Base-by-base conservation (phyloP, 2,329 filamentous ascomycete genomes). In the Hymenoscyphus fructigenus region DNA sequence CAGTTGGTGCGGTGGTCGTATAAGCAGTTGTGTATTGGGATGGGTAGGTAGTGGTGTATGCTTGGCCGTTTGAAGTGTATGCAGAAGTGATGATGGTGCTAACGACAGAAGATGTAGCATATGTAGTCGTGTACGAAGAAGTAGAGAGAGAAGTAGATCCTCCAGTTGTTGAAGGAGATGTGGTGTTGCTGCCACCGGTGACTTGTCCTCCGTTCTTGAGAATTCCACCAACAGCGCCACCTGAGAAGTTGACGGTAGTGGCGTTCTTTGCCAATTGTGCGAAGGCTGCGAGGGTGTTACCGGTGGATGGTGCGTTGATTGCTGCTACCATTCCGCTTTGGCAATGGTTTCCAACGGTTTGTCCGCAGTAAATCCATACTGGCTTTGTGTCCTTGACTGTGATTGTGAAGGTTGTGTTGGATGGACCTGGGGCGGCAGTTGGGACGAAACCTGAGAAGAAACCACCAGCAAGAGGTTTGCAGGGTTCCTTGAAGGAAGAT, bases 311-410 rank as follows among this genome's bases (percentile, higher is more conserved):
- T n/a, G 70, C 69, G 75, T 84, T 84, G 75, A 84, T 79, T 50
- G 81, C 78, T 15, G 79, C 81, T 2, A 78, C 76, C 82, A 84
- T 84, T 66, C 81, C 81, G 12, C 72, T 76, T 68, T 81, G 77
- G 78, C 82, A 85, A 71, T 84, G 82, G 68, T 72, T 70, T 7
- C 67, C 66, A 6, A 50, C 63, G 5, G 68, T 69, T 66, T 74
- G 72, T 2, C 60, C 65, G 71, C 80, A 82, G 69, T 81, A 82
- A 65, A 78, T 73, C 79, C 79, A 81, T 50, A 81, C 75, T 5
- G 79, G 76, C 53, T 76, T 75, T 4, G 76, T 78, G 65, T 78
- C 73, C 50, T 77, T 76, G 65, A 81, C 71, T 26, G 72, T 71
- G 62, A 81, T 74, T 44, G 76, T 76, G 74, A 79, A 81, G 64